Base-by-base conservation (phyloP, 2,329 filamentous ascomycete genomes). In the Purpureocillium lavendulum region DNA sequence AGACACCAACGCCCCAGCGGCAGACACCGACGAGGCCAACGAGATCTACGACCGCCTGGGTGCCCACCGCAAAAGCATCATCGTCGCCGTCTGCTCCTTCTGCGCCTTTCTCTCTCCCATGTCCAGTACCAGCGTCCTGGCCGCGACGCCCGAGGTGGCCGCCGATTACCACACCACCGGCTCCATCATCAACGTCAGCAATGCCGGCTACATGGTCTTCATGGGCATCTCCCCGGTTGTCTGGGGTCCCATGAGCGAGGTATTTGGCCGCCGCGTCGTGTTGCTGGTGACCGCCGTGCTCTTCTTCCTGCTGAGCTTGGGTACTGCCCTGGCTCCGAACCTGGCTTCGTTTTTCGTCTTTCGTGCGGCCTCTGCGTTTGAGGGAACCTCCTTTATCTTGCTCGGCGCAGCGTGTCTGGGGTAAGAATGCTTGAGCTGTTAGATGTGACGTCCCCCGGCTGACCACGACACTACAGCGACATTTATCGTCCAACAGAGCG, bases 101-200 rank as follows among this genome's bases (percentile, higher is more conserved):
- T 87, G 83, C 60, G 78, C 81, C 18, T 87, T 90, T 46, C 66
- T 90, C 33, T 80, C 85, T 1, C 86, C 86, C 0, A 75, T 87
- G 17, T 83, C 79, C 11, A 85, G 79, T 30, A 89, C 84, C 0
- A 80, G 81, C 1, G 77, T 89, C 8, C 61, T 90, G 11, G 73
- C 83, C 1, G 85, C 84, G 2, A 76, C 83, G 1, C 84, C 84
- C 2, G 84, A 90, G 57, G 79, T 90, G 5, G 82, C 83, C 2
- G 57, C 55, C 4, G 78, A 75, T 7, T 87, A 75, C 54, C 47
- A 66, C 30, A 86, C 81, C 0, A 82, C 75, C 0, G 81, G 80
- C 5, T 74, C 73, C 9, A 72, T 87, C 41, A 79, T 89, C 55
- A 85, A 86, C 53, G 60, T 84, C 33, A 81, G 75, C 53, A 90